phyloP scores from a whole-genome alignment of 192 early-diverging fungal genomes.

The Linnemannia exigua region DNA sequence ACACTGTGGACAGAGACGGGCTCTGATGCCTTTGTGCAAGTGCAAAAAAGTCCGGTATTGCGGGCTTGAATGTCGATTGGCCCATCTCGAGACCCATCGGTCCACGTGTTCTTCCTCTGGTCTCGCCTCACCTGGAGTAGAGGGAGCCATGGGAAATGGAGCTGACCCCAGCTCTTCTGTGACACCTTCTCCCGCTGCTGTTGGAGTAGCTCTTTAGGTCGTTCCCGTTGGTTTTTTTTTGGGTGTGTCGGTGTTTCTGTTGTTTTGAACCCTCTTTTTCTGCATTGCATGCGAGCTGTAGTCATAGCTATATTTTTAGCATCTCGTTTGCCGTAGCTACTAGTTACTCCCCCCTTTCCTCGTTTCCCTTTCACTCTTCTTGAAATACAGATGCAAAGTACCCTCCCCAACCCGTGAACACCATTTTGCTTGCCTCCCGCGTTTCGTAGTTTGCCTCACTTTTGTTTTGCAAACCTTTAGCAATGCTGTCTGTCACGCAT shows the following conservation, averaged over 20 bases:
- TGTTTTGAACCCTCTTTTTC: not conserved
- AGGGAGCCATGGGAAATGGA: not conserved
- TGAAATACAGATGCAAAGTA: too few species aligned
- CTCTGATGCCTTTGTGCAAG: constrained; percentile 44
- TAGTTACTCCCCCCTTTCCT: too few species aligned
- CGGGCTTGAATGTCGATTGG: constrained; percentile 34
- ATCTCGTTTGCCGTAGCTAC: too few species aligned
- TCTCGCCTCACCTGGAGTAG: not conserved
- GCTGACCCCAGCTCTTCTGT: not conserved
- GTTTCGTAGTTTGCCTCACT: too few species aligned
- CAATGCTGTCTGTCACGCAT: too few species aligned
- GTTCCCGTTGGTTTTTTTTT: not conserved
- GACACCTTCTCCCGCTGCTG: not conserved
- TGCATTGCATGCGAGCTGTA: too few species aligned
- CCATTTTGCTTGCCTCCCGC: too few species aligned
- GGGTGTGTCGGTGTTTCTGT: not conserved
- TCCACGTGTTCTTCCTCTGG: constrained; percentile 35
- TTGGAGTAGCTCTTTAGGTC: not conserved
- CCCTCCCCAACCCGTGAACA: too few species aligned
- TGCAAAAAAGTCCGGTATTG: constrained; percentile 55
- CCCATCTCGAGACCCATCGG: constrained; percentile 40
- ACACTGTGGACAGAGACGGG: constrained; percentile 32
- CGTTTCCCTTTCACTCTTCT: too few species aligned
- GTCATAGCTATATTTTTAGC: too few species aligned
- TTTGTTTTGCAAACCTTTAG: too few species aligned